Evolutionary conservation across 306 rosid genomes (phyloP).

Genomic region (Abrus precatorius): DNA sequence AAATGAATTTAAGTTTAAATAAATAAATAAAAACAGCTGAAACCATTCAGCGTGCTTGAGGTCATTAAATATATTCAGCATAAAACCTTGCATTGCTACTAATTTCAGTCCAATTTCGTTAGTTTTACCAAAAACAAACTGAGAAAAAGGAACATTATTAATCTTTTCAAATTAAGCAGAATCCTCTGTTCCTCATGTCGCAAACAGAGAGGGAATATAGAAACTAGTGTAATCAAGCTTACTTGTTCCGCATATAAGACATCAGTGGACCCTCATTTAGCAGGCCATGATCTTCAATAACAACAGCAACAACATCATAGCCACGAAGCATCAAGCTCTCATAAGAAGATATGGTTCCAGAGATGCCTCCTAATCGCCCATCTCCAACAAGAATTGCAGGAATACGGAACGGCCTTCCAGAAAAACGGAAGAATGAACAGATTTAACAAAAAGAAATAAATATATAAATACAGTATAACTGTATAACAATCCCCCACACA

Average conservation of each 20-base stretch:
- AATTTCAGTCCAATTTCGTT: background rate
- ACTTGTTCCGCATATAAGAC: constrained; percentile 82
- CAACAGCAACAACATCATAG: constrained; percentile 81
- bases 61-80: constrained; percentile 18
- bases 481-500: constrained; percentile 11
- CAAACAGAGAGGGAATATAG: constrained; percentile 41
- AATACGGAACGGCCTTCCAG: constrained; percentile 82
- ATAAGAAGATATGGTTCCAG: constrained; percentile 93
- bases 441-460: constrained; percentile 11
- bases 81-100: constrained; percentile 7
- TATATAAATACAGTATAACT: background rate
- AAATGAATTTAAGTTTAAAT: constrained; percentile 8
- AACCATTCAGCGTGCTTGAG: constrained; percentile 35
- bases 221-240: constrained; percentile 32
- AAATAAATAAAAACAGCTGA: constrained; percentile 19
- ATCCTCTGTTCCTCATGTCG: constrained; percentile 4
- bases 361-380: constrained; percentile 91
- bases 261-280: constrained; percentile 78
- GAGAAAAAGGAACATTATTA: background rate
- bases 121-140: constrained; percentile 6
- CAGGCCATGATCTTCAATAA: constrained; percentile 90
- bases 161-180: constrained; percentile 4
- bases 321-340: constrained; percentile 90
- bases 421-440: constrained; percentile 34
- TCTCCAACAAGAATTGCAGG: constrained; percentile 95